Conservation (phyloP, 2,329 filamentous ascomycete genomes). For the Periconia macrospinosa region DNA sequence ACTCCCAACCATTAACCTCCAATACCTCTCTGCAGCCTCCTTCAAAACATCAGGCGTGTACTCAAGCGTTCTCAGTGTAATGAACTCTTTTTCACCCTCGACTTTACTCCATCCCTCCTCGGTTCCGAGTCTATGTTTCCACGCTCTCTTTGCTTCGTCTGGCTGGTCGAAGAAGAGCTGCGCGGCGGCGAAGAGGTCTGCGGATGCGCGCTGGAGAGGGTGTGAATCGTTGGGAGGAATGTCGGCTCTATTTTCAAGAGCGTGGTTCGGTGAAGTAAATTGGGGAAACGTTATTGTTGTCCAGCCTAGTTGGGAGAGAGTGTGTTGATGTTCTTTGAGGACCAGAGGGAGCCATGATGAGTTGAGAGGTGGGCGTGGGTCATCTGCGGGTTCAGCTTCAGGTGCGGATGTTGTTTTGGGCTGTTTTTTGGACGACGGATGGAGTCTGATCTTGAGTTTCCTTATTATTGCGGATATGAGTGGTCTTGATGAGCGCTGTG, state of each 20-base stretch:
- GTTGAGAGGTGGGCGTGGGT: conserved; percentile 24
- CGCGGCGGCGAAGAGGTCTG: conserved; percentile 31
- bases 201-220: conserved; percentile 33
- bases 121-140: conserved; percentile 35
- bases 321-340: conserved; percentile 33
- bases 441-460: conserved; percentile 25
- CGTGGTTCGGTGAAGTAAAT: neutral
- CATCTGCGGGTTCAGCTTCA: conserved; percentile 2
- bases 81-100: conserved; percentile 43
- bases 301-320: conserved; percentile 37
- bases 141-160: conserved; percentile 25
- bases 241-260: neutral
- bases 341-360: conserved; percentile 33
- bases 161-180: conserved; percentile 36
- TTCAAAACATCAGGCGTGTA: conserved; percentile 36
- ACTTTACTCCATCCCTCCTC: conserved; percentile 43
- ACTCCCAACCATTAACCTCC: conserved; percentile 30
- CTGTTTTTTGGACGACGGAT: neutral
- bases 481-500: conserved; percentile 6
- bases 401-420: neutral
- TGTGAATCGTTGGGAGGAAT: conserved; percentile 12
- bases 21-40: conserved; percentile 32
- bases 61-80: conserved; percentile 35
- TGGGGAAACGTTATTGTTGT: conserved; percentile 38
- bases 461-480: conserved; percentile 35